A percentile compares a stretch with the other conserved stretches of the same genome.
phyloP scores from a whole-genome alignment of 176 grass and related monocot species.

The Eleusine indica region DNA sequence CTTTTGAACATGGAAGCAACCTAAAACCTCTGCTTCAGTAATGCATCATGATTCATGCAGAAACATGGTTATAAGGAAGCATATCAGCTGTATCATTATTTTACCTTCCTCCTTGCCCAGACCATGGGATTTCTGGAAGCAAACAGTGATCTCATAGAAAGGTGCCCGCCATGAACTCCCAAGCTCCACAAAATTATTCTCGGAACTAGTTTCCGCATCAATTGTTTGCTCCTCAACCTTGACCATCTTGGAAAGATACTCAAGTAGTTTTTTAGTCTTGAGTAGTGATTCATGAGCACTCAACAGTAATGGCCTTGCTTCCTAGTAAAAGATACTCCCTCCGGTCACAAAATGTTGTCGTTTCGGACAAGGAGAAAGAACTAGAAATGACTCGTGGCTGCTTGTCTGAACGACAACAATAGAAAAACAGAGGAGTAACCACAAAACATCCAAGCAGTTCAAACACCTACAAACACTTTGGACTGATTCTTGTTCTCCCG shows the following conservation, averaged over 20 bases:
- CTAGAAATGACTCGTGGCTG: too few relatives aligned
- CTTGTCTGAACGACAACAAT: too few relatives aligned
- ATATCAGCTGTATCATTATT: background rate
- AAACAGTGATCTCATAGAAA: conserved; percentile 72
- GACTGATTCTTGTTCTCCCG: background rate
- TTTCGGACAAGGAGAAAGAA: too few relatives aligned
- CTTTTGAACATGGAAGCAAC: conserved; percentile 37
- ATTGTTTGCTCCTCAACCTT: conserved; percentile 16
- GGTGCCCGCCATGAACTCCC: conserved; percentile 71
- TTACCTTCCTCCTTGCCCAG: conserved; percentile 53
- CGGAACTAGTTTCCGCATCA: conserved; percentile 35
- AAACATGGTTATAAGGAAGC: conserved; percentile 16
- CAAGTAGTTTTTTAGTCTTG: conserved; percentile 55
- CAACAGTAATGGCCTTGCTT: conserved; percentile 64
- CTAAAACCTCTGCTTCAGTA: conserved; percentile 45
- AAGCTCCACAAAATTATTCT: conserved; percentile 70
- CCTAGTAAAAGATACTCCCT: conserved; percentile 37
- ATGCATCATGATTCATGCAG: background rate
- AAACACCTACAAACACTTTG: background rate
- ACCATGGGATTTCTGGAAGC: conserved; percentile 28
- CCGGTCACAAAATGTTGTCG: too few relatives aligned
- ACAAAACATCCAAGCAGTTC: conserved; percentile 28
- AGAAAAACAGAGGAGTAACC: background rate
- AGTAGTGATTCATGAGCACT: conserved; percentile 56
- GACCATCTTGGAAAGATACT: conserved; percentile 50